Percentiles rank a stretch among this genome's conserved stretches.
phyloP scores from a whole-genome alignment of 2,329 filamentous ascomycete genomes.

The Penicillium occitanis region DNA sequence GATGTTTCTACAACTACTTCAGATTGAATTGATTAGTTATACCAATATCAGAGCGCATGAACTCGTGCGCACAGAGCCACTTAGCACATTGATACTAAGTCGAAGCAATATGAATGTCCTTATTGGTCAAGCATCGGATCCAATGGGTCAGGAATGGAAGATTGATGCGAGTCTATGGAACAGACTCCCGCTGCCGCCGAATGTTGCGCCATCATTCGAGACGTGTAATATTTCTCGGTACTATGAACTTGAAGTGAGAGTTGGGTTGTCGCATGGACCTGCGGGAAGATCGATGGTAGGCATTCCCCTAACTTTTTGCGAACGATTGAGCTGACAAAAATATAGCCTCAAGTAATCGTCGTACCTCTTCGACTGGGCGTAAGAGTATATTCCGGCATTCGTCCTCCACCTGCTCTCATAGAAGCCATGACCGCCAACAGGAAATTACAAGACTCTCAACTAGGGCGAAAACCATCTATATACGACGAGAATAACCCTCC shows the following conservation, averaged over 20 bases:
- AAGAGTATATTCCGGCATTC: conserved; percentile 83
- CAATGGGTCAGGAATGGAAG: conserved; percentile 66
- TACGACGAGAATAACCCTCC: conserved; percentile 13
- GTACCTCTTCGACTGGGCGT: conserved; percentile 77
- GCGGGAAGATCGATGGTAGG: conserved; percentile 54
- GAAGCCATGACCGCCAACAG: conserved; percentile 56
- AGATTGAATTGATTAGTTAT: conserved; percentile 76
- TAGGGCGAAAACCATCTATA: not conserved
- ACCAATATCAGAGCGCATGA: conserved; percentile 80
- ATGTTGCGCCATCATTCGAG: conserved; percentile 79
- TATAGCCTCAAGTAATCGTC: conserved; percentile 69
- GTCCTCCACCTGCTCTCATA: conserved; percentile 73
- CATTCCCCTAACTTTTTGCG: not conserved
- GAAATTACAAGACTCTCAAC: conserved; percentile 3
- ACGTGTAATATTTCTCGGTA: conserved; percentile 82
- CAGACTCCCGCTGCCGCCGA: conserved; percentile 71
- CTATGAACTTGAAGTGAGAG: conserved; percentile 80
- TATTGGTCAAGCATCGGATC: conserved; percentile 59
- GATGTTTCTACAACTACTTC: conserved; percentile 73
- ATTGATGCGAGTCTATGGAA: conserved; percentile 74
- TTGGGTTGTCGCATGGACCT: conserved; percentile 74
- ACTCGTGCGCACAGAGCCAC: conserved; percentile 66
- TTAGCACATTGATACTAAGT: conserved; percentile 73
- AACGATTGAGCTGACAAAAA: conserved; percentile 18
- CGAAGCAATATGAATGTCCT: conserved; percentile 70